A percentile compares a stretch with the other conserved stretches of the same genome.
These are phyloP conservation scores for Ramularia endophylla DNA, from an alignment of 2,329 filamentous ascomycete genomes.

Conservation along the genomic window DNA sequence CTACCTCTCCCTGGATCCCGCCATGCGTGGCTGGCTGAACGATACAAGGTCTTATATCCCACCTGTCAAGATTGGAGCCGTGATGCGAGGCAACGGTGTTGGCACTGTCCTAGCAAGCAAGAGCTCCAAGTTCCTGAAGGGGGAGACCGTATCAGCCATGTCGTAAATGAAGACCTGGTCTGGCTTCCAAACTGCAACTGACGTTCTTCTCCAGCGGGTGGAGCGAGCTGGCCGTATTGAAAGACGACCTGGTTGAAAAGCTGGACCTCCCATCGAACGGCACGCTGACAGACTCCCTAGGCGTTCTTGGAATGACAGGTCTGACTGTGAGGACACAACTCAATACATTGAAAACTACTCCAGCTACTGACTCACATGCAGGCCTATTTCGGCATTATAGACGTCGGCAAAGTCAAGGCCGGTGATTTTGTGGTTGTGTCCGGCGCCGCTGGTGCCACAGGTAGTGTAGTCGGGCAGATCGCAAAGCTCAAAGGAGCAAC, in stretches of 20 bases:
- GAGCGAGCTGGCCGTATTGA: slow-evolving; percentile 38
- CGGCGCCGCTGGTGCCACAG: slow-evolving; percentile 72
- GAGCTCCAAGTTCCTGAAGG: slow-evolving; percentile 25
- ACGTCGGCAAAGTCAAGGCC: slow-evolving; percentile 60
- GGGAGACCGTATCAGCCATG: slow-evolving; percentile 31
- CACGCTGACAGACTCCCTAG: slow-evolving; percentile 24
- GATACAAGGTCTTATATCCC: slow-evolving; percentile 41
- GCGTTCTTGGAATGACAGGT: slow-evolving; percentile 54
- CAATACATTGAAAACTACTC: no score
- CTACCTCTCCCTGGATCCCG: slow-evolving; percentile 50
- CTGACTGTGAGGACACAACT: slow-evolving; percentile 63
- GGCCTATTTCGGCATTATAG: slow-evolving; percentile 55
- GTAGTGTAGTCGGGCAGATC: slow-evolving; percentile 70
- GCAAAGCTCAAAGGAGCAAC: slow-evolving; percentile 63
- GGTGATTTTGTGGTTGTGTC: slow-evolving; percentile 73
- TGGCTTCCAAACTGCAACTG: no score
- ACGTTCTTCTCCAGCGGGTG: slow-evolving; percentile 23
- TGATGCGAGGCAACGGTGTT: slow-evolving; percentile 36
- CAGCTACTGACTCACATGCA: background rate
- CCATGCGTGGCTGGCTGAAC: slow-evolving; percentile 47
- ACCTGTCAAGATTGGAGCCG: slow-evolving; percentile 38
- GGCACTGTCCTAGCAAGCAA: slow-evolving; percentile 35
- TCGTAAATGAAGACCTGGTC: slow-evolving; percentile 9
- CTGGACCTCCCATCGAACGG: slow-evolving; percentile 20
- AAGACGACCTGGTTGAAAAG: slow-evolving; percentile 17